phyloP scores from a whole-genome alignment of 306 rosid species.

The Parietaria judaica region DNA sequence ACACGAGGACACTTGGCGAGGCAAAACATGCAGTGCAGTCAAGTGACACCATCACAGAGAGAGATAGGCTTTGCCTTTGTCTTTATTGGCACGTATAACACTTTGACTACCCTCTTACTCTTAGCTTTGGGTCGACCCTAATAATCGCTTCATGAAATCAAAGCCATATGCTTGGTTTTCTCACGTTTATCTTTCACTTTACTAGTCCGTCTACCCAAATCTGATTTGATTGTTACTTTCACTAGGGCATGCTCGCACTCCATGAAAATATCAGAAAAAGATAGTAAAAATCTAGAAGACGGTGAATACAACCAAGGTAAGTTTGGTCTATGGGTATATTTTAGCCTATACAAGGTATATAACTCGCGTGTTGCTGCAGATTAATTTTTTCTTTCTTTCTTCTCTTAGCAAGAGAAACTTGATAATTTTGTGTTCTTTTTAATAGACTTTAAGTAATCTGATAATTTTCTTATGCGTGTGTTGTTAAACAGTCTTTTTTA shows the following conservation, averaged over 20 bases:
- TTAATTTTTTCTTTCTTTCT: too few relatives aligned
- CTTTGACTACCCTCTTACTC: not conserved
- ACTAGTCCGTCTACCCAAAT: not conserved
- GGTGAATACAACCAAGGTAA: not conserved
- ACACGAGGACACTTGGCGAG: conserved; percentile 5
- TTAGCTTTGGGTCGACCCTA: not conserved
- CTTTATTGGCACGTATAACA: conserved; percentile 1
- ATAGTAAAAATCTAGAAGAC: not conserved
- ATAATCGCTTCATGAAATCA: not conserved
- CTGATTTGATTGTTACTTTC: not conserved
- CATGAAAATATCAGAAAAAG: not conserved
- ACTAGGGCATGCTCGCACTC: not conserved
- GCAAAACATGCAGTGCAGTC: not conserved
- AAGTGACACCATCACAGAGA: not conserved
- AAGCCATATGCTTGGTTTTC: not conserved
- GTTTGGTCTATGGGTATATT: too few relatives aligned
- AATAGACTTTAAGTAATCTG: too few relatives aligned
- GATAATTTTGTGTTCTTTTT: too few relatives aligned
- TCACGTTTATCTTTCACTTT: not conserved
- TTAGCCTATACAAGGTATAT: too few relatives aligned
- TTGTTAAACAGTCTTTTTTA: too few relatives aligned
- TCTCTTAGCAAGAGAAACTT: too few relatives aligned
- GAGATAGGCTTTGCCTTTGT: not conserved
- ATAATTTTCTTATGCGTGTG: too few relatives aligned
- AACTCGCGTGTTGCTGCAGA: too few relatives aligned